A percentile compares a stretch with the other conserved stretches of the same genome.
phyloP scores from a whole-genome alignment of 2,329 filamentous ascomycete genomes.

The Coniochaeta sp. region DNA sequence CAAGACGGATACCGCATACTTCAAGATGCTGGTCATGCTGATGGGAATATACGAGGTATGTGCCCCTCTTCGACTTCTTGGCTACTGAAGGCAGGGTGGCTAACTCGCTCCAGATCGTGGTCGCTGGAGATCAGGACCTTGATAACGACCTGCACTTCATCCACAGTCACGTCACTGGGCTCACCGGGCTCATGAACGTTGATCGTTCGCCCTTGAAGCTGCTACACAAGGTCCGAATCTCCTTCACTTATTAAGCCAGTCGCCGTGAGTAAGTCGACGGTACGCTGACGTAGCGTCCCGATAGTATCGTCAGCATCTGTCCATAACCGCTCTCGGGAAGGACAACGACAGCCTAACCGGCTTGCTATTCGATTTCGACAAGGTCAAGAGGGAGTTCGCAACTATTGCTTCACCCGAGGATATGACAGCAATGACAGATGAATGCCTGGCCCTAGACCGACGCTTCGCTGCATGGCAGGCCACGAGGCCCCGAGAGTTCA shows the following conservation, averaged over 20 bases:
- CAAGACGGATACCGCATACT: not conserved
- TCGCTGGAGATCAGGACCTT: not conserved
- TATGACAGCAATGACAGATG: not conserved
- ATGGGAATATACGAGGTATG: not conserved
- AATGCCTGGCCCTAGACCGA: not conserved
- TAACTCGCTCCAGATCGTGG: not conserved
- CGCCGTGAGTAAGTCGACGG: too few species aligned
- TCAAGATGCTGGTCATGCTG: not conserved
- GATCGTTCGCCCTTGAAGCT: not conserved
- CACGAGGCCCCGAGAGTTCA: not conserved
- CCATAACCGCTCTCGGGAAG: constrained; percentile 1
- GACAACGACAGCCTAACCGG: constrained; percentile 11
- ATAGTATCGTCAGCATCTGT: too few species aligned
- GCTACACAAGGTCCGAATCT: not conserved
- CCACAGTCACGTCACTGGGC: not conserved
- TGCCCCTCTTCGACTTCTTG: not conserved
- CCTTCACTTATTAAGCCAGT: not conserved
- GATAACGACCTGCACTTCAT: too few species aligned
- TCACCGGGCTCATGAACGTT: not conserved
- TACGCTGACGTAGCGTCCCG: too few species aligned
- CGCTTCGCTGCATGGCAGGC: not conserved
- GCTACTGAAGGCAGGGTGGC: not conserved
- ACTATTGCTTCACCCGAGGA: not conserved
- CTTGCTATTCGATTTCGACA: constrained; percentile 15
- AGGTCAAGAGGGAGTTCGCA: constrained; percentile 8